Percentiles rank a stretch among this genome's conserved stretches.
phyloP scores from a whole-genome alignment of 352 stramenopile species.

The Plasmopara halstedii region DNA sequence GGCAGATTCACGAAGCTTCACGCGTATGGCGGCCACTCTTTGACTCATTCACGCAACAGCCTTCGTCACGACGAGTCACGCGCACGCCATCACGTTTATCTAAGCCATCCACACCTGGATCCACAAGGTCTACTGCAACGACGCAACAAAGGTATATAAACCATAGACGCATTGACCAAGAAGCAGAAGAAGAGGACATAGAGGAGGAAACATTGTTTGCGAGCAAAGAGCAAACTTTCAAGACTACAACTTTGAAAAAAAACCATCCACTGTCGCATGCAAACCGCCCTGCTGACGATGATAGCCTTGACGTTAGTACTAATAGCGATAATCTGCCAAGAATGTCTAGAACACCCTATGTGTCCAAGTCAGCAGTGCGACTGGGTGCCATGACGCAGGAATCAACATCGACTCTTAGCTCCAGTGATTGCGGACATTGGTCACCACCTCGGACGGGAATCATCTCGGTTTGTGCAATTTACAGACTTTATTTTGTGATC shows the following conservation, averaged over 20 bases:
- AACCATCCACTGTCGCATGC: slow-evolving; percentile 15
- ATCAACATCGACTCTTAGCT: slow-evolving; percentile 38
- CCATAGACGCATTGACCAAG: neutral
- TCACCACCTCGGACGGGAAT: slow-evolving; percentile 43
- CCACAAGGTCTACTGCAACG: slow-evolving; percentile 1
- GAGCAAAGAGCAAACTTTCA: slow-evolving; percentile 51
- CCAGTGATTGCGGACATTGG: slow-evolving; percentile 41
- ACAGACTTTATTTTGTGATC: neutral
- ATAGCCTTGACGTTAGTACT: slow-evolving; percentile 54
- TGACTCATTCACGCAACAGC: slow-evolving; percentile 52
- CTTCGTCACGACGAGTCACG: slow-evolving; percentile 28
- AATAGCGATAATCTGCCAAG: slow-evolving; percentile 51
- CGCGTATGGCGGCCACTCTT: slow-evolving; percentile 76
- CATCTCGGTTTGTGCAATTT: slow-evolving; percentile 28
- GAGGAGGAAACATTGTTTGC: slow-evolving; percentile 37
- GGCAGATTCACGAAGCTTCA: slow-evolving; percentile 64
- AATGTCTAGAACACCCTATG: slow-evolving; percentile 61
- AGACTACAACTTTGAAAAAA: slow-evolving; percentile 59
- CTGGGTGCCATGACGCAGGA: slow-evolving; percentile 26
- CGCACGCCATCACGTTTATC: slow-evolving; percentile 35
- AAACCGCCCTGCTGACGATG: slow-evolving; percentile 25
- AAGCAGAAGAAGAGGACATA: slow-evolving; percentile 19
- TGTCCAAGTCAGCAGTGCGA: slow-evolving; percentile 30
- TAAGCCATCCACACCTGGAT: slow-evolving; percentile 19
- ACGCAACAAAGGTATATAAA: slow-evolving; percentile 11